Evolutionary conservation across 176 grass and related monocot genomes (phyloP), one percentile per base, ranked within the genome.

Genomic region (Oryza nivara): DNA sequence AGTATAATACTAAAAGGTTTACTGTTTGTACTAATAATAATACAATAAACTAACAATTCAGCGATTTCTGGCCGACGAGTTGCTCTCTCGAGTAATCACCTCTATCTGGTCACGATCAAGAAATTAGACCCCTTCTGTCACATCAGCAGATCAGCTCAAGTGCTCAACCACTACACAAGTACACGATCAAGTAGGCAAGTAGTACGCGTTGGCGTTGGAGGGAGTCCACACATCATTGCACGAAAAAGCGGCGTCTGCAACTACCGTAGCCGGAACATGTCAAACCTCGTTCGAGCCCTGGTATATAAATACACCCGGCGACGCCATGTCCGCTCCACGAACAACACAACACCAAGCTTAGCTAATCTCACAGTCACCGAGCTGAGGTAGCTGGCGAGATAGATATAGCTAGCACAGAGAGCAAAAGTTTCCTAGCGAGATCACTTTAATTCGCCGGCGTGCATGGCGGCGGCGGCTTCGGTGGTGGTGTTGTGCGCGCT

Each of bases 261-360:
- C 72, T 44, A 48, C 2, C 54, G 19, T 3, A 15, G 14, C 9
- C 25, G 2, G 58, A 72, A 45, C 14, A 16, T 61, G 66, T 46
- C 83, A 85, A 76, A 28, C 60, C 85, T 7, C 28, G 43, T 20
- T 14, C 44, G 6, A 12, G 23, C 36, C 0, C 9, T n/a, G 45
- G 46, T 87, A 87, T 87, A 87, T 87, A 86, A 54, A 61, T 67
- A 74, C 11, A 52, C 70, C 77, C 77, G 7, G 67, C 45, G 61
- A 9, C 70, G 58, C 58, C 58, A 67, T 44, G 68, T 43, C 20
- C 75, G 3, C 67, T 64, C 20, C 43, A 86, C 60, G 45, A 67
- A 74, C 4, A 45, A 66, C 43, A 40, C 38, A 56, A 3, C 23
- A 47, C 5, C 15, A 38, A 41, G 40, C 40, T 41, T 41, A 58